Conservation (phyloP, 306 rosid genomes). For the Prunus fruticosa region DNA sequence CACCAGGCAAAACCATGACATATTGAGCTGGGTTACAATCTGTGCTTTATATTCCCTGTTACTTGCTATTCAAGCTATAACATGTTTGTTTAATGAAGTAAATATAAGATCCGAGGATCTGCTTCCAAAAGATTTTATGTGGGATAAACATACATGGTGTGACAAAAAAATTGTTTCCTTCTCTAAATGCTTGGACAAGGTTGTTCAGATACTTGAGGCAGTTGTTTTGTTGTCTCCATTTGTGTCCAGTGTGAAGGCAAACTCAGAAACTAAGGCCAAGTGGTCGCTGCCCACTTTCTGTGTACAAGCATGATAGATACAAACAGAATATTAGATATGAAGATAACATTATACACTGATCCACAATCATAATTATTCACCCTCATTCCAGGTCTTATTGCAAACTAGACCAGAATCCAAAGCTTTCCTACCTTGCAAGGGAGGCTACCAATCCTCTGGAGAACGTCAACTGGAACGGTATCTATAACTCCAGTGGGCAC, state of each 20-base stretch:
- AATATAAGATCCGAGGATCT: background rate
- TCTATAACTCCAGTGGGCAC: constrained; percentile 74
- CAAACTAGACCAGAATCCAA: background rate
- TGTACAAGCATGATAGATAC: background rate
- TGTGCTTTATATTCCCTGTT: background rate
- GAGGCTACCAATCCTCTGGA: constrained; percentile 65
- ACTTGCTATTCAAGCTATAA: constrained; percentile 2
- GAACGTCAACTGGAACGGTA: constrained; percentile 60
- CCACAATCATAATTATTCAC: background rate
- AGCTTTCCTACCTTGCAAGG: constrained; percentile 72
- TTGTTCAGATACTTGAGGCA: constrained; percentile 10
- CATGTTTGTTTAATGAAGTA: background rate
- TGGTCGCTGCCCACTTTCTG: constrained; percentile 90
- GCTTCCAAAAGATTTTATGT: background rate
- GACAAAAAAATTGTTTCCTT: constrained; percentile 1
- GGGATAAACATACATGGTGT: background rate
- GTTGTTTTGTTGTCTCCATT: constrained; percentile 18
- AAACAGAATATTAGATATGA: background rate
- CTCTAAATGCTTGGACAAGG: constrained; percentile 15
- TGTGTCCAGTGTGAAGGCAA: constrained; percentile 49
- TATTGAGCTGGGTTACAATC: too few relatives aligned
- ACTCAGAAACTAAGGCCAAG: constrained; percentile 76
- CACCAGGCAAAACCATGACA: too few relatives aligned
- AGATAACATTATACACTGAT: background rate
- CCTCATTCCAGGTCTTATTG: too few relatives aligned